Evolutionary conservation across 1,139 yeast genomes (phyloP).

Genomic region (Pichiaceae sp.): DNA sequence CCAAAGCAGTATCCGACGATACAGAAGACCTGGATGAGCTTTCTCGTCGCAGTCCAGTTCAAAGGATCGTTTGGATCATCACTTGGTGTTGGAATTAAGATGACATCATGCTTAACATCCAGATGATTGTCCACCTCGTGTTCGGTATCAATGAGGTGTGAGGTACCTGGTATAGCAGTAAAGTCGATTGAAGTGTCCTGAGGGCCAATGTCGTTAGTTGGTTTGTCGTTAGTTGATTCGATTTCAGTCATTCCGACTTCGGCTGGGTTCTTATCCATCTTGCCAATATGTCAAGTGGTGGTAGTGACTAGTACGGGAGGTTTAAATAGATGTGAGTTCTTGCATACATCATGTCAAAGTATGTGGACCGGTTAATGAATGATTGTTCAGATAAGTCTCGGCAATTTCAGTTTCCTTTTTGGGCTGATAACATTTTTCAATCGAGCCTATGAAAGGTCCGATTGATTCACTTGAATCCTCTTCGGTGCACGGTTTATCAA

Average conservation of each 20-base stretch:
- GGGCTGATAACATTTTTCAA: too few relatives aligned
- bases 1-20: constrained; percentile 34
- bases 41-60: constrained; percentile 33
- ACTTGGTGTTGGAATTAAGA: constrained; percentile 32
- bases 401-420: too few relatives aligned
- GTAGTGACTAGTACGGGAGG: neutral
- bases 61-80: constrained; percentile 42
- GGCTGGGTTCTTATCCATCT: too few relatives aligned
- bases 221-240: constrained; percentile 43
- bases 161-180: constrained; percentile 52
- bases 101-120: neutral
- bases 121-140: neutral
- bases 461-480: too few relatives aligned
- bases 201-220: constrained; percentile 54
- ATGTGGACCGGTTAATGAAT: too few relatives aligned
- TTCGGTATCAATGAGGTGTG: constrained; percentile 33
- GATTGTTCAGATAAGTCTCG: too few relatives aligned
- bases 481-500: too few relatives aligned
- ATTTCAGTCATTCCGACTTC: constrained; percentile 3
- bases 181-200: constrained; percentile 27
- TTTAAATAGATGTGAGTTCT: too few relatives aligned
- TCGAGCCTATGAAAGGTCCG: too few relatives aligned
- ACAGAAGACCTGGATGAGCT: constrained; percentile 29
- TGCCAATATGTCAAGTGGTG: neutral
- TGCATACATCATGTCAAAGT: too few relatives aligned